Conservation (phyloP, 1,284 basidiomycete genomes). For the Tylopilus sp. region DNA sequence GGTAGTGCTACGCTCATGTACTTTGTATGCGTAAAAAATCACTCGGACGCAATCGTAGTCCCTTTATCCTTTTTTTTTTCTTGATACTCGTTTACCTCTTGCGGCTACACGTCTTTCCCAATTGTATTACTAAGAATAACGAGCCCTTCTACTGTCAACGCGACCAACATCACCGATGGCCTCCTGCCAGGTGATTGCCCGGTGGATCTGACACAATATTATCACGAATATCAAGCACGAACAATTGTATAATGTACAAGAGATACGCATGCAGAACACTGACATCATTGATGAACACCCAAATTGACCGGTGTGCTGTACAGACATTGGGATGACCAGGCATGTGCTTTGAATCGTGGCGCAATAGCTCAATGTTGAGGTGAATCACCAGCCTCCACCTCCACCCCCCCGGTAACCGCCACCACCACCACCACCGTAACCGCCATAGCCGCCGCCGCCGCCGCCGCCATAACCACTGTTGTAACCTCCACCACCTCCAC, state of each 20-base stretch:
- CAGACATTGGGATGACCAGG: slow-evolving; percentile 9
- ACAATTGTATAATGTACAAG: slow-evolving; percentile 3
- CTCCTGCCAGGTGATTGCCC: not conserved
- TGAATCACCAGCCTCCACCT: slow-evolving; percentile 18
- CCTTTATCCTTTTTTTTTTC: not conserved
- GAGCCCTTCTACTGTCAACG: not conserved
- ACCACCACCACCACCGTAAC: slow-evolving; percentile 9
- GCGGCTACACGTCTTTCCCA: not conserved
- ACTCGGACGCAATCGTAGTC: slow-evolving; percentile 4
- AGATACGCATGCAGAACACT: slow-evolving; percentile 11
- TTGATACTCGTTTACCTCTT: not conserved
- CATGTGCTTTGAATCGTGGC: slow-evolving; percentile 11
- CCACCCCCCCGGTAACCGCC: slow-evolving; percentile 14
- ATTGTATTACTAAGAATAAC: slow-evolving; percentile 18
- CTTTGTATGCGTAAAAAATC: slow-evolving; percentile 21
- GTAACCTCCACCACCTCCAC: slow-evolving; percentile 7
- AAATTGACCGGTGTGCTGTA: slow-evolving; percentile 4
- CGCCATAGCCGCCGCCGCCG: slow-evolving; percentile 6
- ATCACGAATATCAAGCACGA: no score
- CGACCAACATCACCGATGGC: no score
- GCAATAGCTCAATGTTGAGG: not conserved
- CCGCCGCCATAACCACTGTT: slow-evolving; percentile 10
- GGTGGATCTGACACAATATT: no score
- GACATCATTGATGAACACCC: slow-evolving; percentile 6
- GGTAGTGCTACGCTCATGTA: slow-evolving; percentile 9